Conservation (phyloP, 208 protist species). For the Crithidia brevicula region DNA sequence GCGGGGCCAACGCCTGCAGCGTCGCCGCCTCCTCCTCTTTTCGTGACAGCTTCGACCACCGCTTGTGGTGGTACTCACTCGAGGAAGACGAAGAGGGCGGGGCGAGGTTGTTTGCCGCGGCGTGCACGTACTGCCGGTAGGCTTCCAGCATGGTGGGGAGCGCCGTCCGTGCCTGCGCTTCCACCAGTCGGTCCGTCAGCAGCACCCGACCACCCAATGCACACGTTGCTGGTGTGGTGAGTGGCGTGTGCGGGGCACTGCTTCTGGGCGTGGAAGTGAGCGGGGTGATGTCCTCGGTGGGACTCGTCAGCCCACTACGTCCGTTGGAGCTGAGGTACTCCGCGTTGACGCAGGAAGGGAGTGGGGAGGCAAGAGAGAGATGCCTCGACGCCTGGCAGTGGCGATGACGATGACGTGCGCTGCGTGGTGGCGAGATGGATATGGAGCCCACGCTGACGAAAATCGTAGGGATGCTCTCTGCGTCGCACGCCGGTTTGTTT, state of each 20-base stretch:
- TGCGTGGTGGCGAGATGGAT: not conserved
- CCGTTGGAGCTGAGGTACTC: not conserved
- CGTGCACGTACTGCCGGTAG: constrained; percentile 24
- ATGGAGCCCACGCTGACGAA: not conserved
- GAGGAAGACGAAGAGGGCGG: not conserved
- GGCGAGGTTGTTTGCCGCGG: not conserved
- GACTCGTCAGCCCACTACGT: not conserved
- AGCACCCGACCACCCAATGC: constrained; percentile 14
- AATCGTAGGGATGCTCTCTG: not conserved
- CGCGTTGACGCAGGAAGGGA: not conserved
- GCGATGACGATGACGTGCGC: not conserved
- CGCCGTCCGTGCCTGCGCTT: constrained; percentile 14
- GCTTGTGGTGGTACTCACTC: not conserved
- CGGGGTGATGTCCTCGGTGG: not conserved
- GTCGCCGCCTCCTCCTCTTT: not conserved
- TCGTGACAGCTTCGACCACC: not conserved
- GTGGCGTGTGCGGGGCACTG: not conserved
- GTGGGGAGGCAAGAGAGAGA: not conserved
- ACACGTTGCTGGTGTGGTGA: not conserved
- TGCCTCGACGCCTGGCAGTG: not conserved
- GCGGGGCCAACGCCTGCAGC: not conserved
- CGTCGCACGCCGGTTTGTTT: too few species aligned
- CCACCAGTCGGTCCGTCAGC: constrained; percentile 23
- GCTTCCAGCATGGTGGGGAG: constrained; percentile 22
- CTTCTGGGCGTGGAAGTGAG: not conserved